Evolutionary conservation across 495 filamentous ascomycete species (phyloP).

Genomic region (Talaromyces adpressus): DNA sequence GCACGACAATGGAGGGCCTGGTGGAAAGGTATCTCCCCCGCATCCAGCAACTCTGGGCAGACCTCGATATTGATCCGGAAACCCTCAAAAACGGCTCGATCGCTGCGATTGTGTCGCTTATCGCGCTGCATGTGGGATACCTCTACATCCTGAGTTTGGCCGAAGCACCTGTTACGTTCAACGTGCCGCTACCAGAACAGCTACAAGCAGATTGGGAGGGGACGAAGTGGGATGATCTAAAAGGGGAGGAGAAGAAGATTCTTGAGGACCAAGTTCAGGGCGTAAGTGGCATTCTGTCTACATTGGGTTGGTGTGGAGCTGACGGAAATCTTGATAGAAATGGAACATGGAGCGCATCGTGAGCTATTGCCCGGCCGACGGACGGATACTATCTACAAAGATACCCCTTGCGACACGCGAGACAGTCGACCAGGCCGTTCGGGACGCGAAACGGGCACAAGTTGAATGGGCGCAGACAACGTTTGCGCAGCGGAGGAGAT

Average conservation of each 20-base stretch:
- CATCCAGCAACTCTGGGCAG: constrained; percentile 16
- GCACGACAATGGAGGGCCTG: background rate
- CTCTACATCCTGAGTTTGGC: constrained; percentile 23
- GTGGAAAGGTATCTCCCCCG: constrained; percentile 16
- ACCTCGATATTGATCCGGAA: constrained; percentile 17
- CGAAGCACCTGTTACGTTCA: constrained; percentile 50
- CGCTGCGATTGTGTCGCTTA: constrained; percentile 23
- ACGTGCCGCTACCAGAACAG: constrained; percentile 52
- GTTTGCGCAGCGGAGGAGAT: constrained; percentile 68
- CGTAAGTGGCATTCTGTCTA: constrained; percentile 19
- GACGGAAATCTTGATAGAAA: constrained; percentile 18
- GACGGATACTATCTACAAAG: constrained; percentile 65
- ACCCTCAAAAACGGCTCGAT: constrained; percentile 9
- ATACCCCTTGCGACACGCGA: constrained; percentile 71
- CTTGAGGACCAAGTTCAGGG: constrained; percentile 35
- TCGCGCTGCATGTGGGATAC: constrained; percentile 30
- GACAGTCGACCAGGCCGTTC: constrained; percentile 75
- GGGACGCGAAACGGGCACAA: constrained; percentile 68
- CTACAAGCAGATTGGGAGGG: constrained; percentile 46
- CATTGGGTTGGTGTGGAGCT: background rate
- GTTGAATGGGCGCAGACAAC: constrained; percentile 71
- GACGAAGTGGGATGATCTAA: constrained; percentile 52
- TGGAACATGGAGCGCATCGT: constrained; percentile 37
- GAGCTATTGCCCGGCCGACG: constrained; percentile 86
- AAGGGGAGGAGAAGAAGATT: constrained; percentile 36